Evolutionary conservation across 2,329 filamentous ascomycete species (phyloP), one percentile per base, ranked within the genome.

Genomic region (Fusarium staphyleae): DNA sequence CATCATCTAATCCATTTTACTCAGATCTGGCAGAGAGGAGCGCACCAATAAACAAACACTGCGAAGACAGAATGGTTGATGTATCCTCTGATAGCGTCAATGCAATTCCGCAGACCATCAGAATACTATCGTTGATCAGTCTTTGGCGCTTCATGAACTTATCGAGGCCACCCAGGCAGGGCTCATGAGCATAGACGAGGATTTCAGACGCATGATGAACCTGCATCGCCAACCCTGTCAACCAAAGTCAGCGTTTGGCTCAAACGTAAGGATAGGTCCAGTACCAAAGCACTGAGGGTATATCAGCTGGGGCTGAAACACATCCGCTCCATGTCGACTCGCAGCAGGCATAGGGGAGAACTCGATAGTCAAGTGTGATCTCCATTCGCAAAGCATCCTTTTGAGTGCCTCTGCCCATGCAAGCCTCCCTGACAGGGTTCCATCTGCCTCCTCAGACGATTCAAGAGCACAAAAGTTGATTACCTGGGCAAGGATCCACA

Each of bases 401-500:
- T 39, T 47, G 12, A 62, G 15, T 3, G 49, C 48, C 6, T 61
- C 63, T 2, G 60, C 50, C 60, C 56, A 60, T 1, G 45, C 22
- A 9, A 47, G 9, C 5, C 52, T 37, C 3, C 42, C 51, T 7
- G 36, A n/a, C 11, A 62, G 19, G 3, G 22, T 29, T 1, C 36
- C 41, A 13, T 63, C 56, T 4, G 19, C 14, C 8, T 58, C 54
- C 1, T 29, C 32, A 0, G 43, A 47, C 0, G 55, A 34, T 22
- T 60, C 48, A 2, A 57, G 8, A 0, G 60, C 60, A 13, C 80
- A 81, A 66, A 83, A 87, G 56, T 85, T 84, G 3, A 86, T 78
- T 3, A 79, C 79, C 60, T 83, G 78, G 1, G 81, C 79, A 4
- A 85, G 74, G 1, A 86, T 75, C 59, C 82, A 87, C 0, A 83